phyloP scores from a whole-genome alignment of 169 alveolate species.

The Eimeria praecox region DNA sequence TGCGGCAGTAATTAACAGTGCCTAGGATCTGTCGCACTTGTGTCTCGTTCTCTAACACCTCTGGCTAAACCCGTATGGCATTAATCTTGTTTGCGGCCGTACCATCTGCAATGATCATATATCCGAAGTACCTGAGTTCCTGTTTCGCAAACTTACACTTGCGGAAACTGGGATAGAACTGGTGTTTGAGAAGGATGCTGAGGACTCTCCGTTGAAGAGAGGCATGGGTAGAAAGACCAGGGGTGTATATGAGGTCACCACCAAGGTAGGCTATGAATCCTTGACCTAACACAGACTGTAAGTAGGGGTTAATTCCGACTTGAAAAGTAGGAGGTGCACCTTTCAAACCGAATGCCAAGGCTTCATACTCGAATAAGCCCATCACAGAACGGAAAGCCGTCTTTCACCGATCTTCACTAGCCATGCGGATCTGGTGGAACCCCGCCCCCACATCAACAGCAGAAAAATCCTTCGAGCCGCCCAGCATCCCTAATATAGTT shows the following conservation, averaged over 20 bases:
- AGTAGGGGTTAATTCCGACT: neutral
- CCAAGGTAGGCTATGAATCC: neutral
- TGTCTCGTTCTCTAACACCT: neutral
- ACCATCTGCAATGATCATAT: neutral
- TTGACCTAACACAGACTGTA: neutral
- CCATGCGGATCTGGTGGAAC: neutral
- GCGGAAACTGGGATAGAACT: neutral
- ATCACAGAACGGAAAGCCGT: neutral
- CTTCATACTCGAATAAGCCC: neutral
- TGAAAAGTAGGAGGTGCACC: neutral
- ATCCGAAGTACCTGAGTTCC: neutral
- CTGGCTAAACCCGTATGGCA: neutral
- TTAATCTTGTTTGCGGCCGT: neutral
- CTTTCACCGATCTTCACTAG: neutral
- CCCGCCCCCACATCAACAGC: neutral
- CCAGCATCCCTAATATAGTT: neutral
- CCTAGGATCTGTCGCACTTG: constrained; percentile 7
- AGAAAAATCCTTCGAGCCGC: neutral
- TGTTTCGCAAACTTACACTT: neutral
- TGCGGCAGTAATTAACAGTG: neutral
- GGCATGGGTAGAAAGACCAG: neutral
- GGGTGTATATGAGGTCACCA: neutral
- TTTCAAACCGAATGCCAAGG: neutral
- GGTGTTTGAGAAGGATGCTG: neutral
- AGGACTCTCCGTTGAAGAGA: neutral